Evolutionary conservation across 164 flowering plant genomes (phyloP).

Genomic region (Echeveria elegans): DNA sequence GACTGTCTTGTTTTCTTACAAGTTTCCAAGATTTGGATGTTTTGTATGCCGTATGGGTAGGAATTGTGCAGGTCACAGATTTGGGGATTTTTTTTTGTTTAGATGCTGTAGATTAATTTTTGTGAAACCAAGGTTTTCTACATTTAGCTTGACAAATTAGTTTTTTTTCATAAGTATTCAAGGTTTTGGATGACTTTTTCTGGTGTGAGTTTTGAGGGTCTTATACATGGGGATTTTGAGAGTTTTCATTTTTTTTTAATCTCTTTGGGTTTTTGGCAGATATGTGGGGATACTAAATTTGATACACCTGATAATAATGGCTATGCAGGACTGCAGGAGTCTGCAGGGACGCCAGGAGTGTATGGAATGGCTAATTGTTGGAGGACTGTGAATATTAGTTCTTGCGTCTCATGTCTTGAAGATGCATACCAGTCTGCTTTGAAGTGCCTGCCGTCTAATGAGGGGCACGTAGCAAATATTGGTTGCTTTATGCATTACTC

Average conservation of each 20-base stretch:
- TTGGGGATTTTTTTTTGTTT: no score
- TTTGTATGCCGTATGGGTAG: no score
- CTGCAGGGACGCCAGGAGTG: not conserved
- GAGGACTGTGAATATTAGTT: conserved; percentile 7
- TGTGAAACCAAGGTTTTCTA: no score
- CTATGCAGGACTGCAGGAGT: conserved; percentile 1
- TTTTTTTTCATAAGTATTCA: no score
- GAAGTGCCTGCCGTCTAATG: conserved; percentile 20
- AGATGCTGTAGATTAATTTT: no score
- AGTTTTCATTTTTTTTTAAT: not conserved
- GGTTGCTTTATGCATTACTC: conserved; percentile 29
- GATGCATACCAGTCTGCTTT: conserved; percentile 11
- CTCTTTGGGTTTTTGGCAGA: not conserved
- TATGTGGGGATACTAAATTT: not conserved
- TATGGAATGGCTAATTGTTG: conserved; percentile 26
- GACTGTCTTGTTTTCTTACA: no score
- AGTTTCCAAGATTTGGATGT: no score
- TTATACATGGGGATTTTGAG: not conserved
- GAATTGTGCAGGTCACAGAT: no score
- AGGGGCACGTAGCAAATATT: conserved; percentile 19
- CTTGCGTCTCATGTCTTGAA: conserved; percentile 17
- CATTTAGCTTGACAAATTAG: no score
- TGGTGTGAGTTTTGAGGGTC: no score
- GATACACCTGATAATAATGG: conserved; percentile 11
- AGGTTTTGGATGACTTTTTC: no score